Evolutionary conservation across 2,329 filamentous ascomycete genomes (phyloP).

Genomic region (Pseudopyrenochaeta lycopersici): DNA sequence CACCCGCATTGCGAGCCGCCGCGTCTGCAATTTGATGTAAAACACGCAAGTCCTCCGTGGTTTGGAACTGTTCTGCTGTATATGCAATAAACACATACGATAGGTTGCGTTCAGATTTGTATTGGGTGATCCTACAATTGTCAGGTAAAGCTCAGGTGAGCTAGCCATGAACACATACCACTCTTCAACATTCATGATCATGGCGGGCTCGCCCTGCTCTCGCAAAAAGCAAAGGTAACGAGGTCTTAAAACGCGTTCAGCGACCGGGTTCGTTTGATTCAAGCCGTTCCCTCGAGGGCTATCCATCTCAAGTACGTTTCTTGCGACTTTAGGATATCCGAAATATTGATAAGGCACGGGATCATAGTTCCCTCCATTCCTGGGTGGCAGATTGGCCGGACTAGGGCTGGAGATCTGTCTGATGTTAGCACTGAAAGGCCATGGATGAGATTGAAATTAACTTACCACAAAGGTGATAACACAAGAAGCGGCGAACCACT

Average conservation of each 20-base stretch:
- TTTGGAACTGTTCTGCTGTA: constrained; percentile 52
- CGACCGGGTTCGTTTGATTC: constrained; percentile 29
- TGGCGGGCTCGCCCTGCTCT: constrained; percentile 22
- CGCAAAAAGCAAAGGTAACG: constrained; percentile 41
- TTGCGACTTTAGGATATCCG: constrained; percentile 43
- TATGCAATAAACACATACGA: constrained; percentile 55
- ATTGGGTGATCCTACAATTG: constrained; percentile 22
- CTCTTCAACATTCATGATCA: constrained; percentile 36
- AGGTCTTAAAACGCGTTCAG: constrained; percentile 37
- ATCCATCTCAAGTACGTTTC: constrained; percentile 38
- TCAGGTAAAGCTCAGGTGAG: neutral
- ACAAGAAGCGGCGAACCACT: constrained; percentile 41
- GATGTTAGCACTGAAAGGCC: neutral
- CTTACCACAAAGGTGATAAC: constrained; percentile 35
- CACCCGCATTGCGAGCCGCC: constrained; percentile 49
- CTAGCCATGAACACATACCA: constrained; percentile 14
- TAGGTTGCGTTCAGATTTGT: constrained; percentile 28
- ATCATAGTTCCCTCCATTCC: constrained; percentile 38
- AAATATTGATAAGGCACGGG: constrained; percentile 36
- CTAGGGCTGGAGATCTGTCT: constrained; percentile 33
- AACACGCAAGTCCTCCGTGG: constrained; percentile 31
- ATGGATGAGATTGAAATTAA: neutral
- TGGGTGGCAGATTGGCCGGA: constrained; percentile 14
- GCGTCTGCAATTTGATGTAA: constrained; percentile 50
- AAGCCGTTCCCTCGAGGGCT: constrained; percentile 2